Conservation (phyloP, 2,329 filamentous ascomycete species). For the Tolypocladium paradoxum region DNA sequence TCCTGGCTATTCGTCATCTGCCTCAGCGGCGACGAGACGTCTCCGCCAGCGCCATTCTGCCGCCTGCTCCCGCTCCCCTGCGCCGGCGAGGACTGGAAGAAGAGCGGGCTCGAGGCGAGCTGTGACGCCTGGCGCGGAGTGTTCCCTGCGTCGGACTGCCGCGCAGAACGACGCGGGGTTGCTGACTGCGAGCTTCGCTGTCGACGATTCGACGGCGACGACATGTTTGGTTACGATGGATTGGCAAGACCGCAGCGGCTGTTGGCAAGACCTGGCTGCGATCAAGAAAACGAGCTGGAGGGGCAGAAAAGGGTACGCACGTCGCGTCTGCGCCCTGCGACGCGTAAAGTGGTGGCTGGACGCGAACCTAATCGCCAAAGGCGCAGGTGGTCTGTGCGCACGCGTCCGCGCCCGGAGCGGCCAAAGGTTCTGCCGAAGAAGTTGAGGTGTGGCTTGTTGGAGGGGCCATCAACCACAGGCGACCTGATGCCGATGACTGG, state of each 20-base stretch:
- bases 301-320: constrained; percentile 9
- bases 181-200: constrained; percentile 40
- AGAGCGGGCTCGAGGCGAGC: constrained; percentile 69
- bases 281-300: constrained; percentile 5
- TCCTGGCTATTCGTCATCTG: constrained; percentile 48
- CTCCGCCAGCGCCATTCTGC: constrained; percentile 19
- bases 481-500: neutral
- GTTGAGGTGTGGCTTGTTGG: neutral
- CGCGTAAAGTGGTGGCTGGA: constrained; percentile 31
- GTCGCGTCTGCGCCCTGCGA: constrained; percentile 13
- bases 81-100: constrained; percentile 49
- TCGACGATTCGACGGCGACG: constrained; percentile 35
- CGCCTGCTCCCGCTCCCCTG: constrained; percentile 12
- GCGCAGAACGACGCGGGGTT: constrained; percentile 29
- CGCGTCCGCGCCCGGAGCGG: constrained; percentile 16
- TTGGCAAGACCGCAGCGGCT: neutral
- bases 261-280: neutral
- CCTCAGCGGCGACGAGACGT: constrained; percentile 42
- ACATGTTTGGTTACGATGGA: constrained; percentile 20
- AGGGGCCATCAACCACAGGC: neutral
- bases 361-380: constrained; percentile 7
- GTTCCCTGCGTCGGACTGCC: constrained; percentile 24
- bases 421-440: constrained; percentile 19
- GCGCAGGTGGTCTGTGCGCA: constrained; percentile 12
- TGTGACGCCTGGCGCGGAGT: constrained; percentile 39